Conservation (phyloP, 2,329 filamentous ascomycete species). For the Alternaria triticina region DNA sequence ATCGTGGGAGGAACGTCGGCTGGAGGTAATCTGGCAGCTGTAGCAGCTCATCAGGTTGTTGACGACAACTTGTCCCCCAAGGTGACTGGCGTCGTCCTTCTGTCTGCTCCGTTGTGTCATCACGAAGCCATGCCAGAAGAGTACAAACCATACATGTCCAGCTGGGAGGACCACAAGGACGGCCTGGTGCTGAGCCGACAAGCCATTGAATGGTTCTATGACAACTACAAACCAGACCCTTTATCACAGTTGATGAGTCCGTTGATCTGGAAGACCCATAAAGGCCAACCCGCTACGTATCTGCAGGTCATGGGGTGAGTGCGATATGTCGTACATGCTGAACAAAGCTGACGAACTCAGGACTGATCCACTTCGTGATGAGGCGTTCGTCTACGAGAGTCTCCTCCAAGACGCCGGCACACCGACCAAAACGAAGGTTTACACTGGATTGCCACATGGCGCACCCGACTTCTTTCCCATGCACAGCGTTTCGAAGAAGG, state of each 20-base stretch:
- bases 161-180: not conserved
- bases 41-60: slow-evolving; percentile 18
- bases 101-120: not conserved
- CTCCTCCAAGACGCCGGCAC: not conserved
- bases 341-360: not conserved
- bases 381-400: slow-evolving; percentile 16
- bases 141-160: not conserved
- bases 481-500: slow-evolving; percentile 30
- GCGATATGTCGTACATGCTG: not conserved
- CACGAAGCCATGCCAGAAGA: not conserved
- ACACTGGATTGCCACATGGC: slow-evolving; percentile 53
- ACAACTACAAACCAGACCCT: slow-evolving; percentile 41
- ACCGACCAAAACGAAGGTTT: slow-evolving; percentile 46
- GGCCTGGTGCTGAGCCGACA: not conserved
- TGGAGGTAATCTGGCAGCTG: not conserved
- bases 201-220: not conserved
- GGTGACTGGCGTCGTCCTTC: not conserved
- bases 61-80: slow-evolving; percentile 9
- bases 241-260: slow-evolving; percentile 34
- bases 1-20: not conserved
- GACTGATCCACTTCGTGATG: not conserved
- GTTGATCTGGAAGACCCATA: slow-evolving; percentile 27
- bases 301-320: slow-evolving; percentile 56
- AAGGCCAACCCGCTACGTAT: slow-evolving; percentile 55
- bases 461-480: slow-evolving; percentile 46